Base-by-base conservation (phyloP, 192 early-diverging fungal genomes). In the Spizellomyces sp. region DNA sequence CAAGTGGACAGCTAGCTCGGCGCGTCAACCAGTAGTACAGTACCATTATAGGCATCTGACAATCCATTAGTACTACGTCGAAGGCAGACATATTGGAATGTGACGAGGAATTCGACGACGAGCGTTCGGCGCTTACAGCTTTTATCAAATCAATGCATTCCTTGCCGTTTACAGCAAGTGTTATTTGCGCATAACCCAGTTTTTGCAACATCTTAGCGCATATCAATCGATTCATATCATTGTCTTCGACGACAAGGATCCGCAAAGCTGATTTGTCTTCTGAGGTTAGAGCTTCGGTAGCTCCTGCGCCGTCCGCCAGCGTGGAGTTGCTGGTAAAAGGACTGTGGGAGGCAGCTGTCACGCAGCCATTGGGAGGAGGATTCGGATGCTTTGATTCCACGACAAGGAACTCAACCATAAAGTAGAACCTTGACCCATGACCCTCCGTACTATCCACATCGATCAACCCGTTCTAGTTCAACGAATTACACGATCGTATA, bases 391-490 rank as follows among this genome's bases (percentile, higher is more conserved):
- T 36, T 36, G 27, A 36, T 36, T 36, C 27, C 54, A 56, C n/a
- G 22, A 56, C 54, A 6, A 7, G 54, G 22, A 56, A 56, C 48
- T 47, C n/a, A 6, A 73, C 8, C 41, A 58, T 66, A 5, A 58
- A 42, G 12, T 42, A 45, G 46, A 74, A 74, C 3, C 22, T 66
- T 14, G 73, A 58, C 7, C 73, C 73, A 15, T 61, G 42, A 1
- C 66, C 65, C 48, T 48, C 21, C 58, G 59, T 58, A n/a, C 57
- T 61, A 50, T 66, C 58, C 9, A 67, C 73, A 14, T 59, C 54
- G 12, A 74, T 46, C 15, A 8, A n/a, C 21, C 59, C 54, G 22
- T 56, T 22, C 54, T 56, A 7, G n/a, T 36, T 36, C 27, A 36
- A 36, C 27, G 27, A 36, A 36, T 36, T 36, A 36, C 27, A 36